A percentile compares a stretch with the other conserved stretches of the same genome.
Evolutionary conservation across 805 yeast genomes (phyloP).

Genomic region (Yamadazyma phyllophila): DNA sequence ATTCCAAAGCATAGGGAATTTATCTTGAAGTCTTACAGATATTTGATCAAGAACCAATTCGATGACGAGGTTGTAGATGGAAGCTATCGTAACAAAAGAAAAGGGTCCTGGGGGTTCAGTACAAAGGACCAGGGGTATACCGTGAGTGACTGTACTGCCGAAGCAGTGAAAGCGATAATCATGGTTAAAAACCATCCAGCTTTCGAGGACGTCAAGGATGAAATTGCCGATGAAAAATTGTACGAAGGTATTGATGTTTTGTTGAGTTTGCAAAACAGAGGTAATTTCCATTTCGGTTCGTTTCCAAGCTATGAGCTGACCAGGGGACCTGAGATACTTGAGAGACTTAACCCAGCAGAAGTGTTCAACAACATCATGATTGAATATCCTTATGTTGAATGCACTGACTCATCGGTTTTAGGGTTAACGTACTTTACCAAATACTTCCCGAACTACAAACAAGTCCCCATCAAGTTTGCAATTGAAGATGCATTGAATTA

Average conservation of each 20-base stretch:
- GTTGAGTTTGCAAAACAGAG: constrained; percentile 73
- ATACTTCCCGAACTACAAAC: constrained; percentile 60
- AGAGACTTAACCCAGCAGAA: constrained; percentile 89
- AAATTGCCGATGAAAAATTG: constrained; percentile 54
- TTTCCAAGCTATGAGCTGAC: constrained; percentile 89
- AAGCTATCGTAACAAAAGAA: constrained; percentile 76
- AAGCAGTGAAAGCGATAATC: constrained; percentile 86
- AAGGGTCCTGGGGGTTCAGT: constrained; percentile 95
- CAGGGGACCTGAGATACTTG: constrained; percentile 75
- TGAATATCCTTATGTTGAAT: constrained; percentile 96
- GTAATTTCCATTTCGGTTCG: constrained; percentile 80
- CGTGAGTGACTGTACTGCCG: constrained; percentile 96
- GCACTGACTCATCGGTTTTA: constrained; percentile 91
- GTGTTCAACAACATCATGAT: constrained; percentile 98
- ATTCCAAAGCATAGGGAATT: constrained; percentile 61
- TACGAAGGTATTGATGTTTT: constrained; percentile 74
- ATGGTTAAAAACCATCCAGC: constrained; percentile 76
- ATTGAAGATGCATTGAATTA: constrained; percentile 72
- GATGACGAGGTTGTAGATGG: constrained; percentile 74
- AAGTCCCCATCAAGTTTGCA: constrained; percentile 63
- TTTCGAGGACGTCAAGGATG: constrained; percentile 47
- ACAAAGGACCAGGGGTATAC: constrained; percentile 96
- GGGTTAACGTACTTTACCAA: constrained; percentile 80
- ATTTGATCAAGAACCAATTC: constrained; percentile 81
- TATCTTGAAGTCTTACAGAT: constrained; percentile 65